Evolutionary conservation across 768 basidiomycete species (phyloP).

Genomic region (Asterophora parasitica): DNA sequence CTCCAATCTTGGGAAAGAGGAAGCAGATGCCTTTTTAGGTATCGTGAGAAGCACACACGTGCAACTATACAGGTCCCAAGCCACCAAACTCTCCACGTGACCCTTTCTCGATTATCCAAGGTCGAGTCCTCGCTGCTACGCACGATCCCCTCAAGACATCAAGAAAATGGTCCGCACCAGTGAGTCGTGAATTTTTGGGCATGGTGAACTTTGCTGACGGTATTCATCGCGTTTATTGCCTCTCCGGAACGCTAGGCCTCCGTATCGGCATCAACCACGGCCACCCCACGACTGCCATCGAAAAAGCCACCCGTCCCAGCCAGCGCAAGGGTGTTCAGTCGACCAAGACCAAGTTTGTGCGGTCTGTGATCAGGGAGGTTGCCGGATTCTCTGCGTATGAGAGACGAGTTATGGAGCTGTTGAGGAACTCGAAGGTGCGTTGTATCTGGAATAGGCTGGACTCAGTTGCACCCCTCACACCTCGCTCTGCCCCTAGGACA

Average conservation of each 20-base stretch:
- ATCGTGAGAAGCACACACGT: slow-evolving; percentile 21
- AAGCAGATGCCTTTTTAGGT: slow-evolving; percentile 16
- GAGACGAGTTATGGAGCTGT: slow-evolving; percentile 94
- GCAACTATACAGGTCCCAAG: slow-evolving; percentile 56
- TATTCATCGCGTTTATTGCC: slow-evolving; percentile 10
- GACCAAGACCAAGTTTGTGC: slow-evolving; percentile 90
- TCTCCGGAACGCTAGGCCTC: slow-evolving; percentile 58
- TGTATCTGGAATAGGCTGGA: not conserved
- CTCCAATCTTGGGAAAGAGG: not conserved
- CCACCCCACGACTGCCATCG: slow-evolving; percentile 81
- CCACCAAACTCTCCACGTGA: slow-evolving; percentile 40
- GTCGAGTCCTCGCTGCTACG: slow-evolving; percentile 24
- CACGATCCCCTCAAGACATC: slow-evolving; percentile 49
- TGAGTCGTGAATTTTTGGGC: slow-evolving; percentile 35
- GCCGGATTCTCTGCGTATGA: slow-evolving; percentile 97
- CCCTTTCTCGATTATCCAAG: slow-evolving; percentile 18
- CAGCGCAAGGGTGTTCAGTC: slow-evolving; percentile 92
- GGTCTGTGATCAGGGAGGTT: slow-evolving; percentile 92
- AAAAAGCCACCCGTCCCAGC: slow-evolving; percentile 70
- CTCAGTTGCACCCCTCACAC: not conserved
- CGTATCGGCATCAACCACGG: slow-evolving; percentile 85
- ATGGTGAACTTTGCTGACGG: slow-evolving; percentile 2
- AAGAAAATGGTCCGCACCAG: slow-evolving; percentile 74
- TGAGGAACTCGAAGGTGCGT: slow-evolving; percentile 94
- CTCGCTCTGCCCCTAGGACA: slow-evolving; percentile 56